These are phyloP conservation scores for Albophoma yamanashiensis DNA, from an alignment of 2,329 filamentous ascomycete genomes.

Conservation along the genomic window DNA sequence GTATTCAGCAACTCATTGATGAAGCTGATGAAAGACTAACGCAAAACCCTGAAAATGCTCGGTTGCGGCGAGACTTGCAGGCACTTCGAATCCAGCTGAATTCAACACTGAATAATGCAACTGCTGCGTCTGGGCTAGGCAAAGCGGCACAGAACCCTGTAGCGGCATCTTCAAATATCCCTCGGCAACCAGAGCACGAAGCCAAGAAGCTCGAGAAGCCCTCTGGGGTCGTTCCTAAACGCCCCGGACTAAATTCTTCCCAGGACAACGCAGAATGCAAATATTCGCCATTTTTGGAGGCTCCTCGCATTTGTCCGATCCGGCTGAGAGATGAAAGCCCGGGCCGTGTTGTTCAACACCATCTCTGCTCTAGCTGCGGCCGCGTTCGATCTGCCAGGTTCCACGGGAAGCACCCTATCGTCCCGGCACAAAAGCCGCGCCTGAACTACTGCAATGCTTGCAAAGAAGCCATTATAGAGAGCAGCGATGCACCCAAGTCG, in stretches of 20 bases:
- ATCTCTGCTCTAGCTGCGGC: conserved; percentile 26
- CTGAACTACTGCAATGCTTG: conserved; percentile 25
- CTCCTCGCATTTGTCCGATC: not conserved
- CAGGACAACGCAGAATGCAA: not conserved
- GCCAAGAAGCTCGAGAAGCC: not conserved
- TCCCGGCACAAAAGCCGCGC: conserved; percentile 9
- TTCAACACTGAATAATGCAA: conserved; percentile 15
- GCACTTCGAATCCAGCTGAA: conserved; percentile 19
- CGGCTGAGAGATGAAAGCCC: conserved; percentile 10
- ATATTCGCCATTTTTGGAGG: not conserved
- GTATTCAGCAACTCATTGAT: conserved; percentile 17
- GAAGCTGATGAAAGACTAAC: conserved; percentile 13
- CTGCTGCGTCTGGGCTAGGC: not conserved
- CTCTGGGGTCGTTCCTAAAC: not conserved
- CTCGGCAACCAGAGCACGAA: not conserved
- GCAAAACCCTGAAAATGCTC: conserved; percentile 9
- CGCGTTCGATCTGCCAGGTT: conserved; percentile 21
- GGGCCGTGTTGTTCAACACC: conserved; percentile 11
- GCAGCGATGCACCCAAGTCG: conserved; percentile 8
- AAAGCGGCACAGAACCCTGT: not conserved
- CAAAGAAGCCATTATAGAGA: conserved; percentile 13
- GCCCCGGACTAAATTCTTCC: not conserved
- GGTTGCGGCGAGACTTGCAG: conserved; percentile 13
- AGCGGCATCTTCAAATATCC: not conserved
- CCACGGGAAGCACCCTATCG: conserved; percentile 21